A percentile compares a stretch with the other conserved stretches of the same genome.
These are phyloP conservation scores for Reutealis trisperma DNA, from an alignment of 345 rosid species.

Conservation along the genomic window DNA sequence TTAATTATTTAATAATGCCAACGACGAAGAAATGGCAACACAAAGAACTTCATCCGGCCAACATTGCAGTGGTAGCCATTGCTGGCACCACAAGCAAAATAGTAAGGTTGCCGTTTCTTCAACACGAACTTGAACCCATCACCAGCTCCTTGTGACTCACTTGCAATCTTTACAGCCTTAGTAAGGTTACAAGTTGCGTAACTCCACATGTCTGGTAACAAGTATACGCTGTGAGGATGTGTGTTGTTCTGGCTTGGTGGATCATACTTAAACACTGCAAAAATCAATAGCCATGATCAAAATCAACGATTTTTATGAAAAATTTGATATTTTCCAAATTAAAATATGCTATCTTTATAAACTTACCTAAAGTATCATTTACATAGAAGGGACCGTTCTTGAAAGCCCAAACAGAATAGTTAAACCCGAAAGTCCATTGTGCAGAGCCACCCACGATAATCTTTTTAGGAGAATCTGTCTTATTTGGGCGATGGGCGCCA, in stretches of 20 bases:
- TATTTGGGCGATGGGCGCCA: background rate
- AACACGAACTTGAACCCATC: slow-evolving; percentile 63
- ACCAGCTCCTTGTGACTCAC: slow-evolving; percentile 51
- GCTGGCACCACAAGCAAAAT: slow-evolving; percentile 68
- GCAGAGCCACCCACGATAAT: slow-evolving; percentile 65
- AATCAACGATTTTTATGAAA: no score
- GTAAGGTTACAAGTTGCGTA: slow-evolving; percentile 50
- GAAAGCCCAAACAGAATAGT: slow-evolving; percentile 63
- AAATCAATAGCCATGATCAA: no score
- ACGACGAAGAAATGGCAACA: slow-evolving; percentile 44
- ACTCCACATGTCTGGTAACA: slow-evolving; percentile 51
- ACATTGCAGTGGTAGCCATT: slow-evolving; percentile 60
- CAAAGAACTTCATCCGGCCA: slow-evolving; percentile 70
- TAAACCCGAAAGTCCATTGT: slow-evolving; percentile 63
- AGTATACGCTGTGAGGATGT: slow-evolving; percentile 63
- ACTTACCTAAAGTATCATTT: slow-evolving; percentile 67
- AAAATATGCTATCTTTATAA: no score
- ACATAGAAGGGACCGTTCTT: slow-evolving; percentile 55
- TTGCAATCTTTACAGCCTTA: slow-evolving; percentile 52
- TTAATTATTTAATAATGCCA: background rate
- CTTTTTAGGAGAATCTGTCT: slow-evolving; percentile 29
- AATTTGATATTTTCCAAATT: no score
- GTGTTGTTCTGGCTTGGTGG: slow-evolving; percentile 47
- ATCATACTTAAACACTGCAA: slow-evolving; percentile 74
- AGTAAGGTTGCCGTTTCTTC: slow-evolving; percentile 45